Percentiles rank a stretch among this genome's conserved stretches.
phyloP scores from a whole-genome alignment of 1,139 yeast species.

The Geotrichum klebahnii region DNA sequence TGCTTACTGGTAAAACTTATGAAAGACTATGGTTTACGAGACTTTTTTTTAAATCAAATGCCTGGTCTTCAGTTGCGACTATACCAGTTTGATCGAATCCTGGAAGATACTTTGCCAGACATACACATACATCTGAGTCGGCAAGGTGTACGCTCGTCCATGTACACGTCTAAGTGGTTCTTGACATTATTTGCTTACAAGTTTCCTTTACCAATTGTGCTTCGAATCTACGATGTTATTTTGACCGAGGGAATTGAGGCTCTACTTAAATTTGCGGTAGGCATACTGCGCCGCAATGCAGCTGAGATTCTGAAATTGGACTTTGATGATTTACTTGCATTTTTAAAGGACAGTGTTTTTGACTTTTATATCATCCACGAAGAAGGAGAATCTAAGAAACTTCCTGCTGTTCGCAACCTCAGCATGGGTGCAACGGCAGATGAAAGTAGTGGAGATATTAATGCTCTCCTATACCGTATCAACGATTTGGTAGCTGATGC shows the following conservation, averaged over 20 bases:
- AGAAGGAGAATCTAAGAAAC: too few species aligned
- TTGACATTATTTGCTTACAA: constrained; percentile 89
- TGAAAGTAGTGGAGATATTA: constrained; percentile 17
- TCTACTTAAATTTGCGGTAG: constrained; percentile 74
- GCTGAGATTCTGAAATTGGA: constrained; percentile 53
- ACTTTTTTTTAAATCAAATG: constrained; percentile 82
- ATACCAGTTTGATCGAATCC: constrained; percentile 81
- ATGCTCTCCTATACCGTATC: constrained; percentile 48
- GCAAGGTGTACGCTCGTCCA: constrained; percentile 82
- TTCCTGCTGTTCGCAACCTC: constrained; percentile 43
- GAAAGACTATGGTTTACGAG: constrained; percentile 76
- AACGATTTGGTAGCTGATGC: constrained; percentile 79
- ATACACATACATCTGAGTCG: constrained; percentile 71
- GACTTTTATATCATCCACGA: too few species aligned
- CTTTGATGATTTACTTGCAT: constrained; percentile 72
- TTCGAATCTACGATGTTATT: constrained; percentile 77
- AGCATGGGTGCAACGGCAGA: not conserved
- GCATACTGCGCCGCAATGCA: constrained; percentile 67
- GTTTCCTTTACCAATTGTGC: constrained; percentile 78
- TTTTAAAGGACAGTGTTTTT: constrained; percentile 73
- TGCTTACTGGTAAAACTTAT: constrained; percentile 74
- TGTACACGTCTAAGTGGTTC: constrained; percentile 97
- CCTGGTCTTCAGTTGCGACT: constrained; percentile 81
- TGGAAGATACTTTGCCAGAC: constrained; percentile 65
- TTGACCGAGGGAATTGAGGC: constrained; percentile 88